A percentile compares a stretch with the other conserved stretches of the same genome.
phyloP scores from a whole-genome alignment of 2,329 filamentous ascomycete genomes.

The Diplodia sapinea region DNA sequence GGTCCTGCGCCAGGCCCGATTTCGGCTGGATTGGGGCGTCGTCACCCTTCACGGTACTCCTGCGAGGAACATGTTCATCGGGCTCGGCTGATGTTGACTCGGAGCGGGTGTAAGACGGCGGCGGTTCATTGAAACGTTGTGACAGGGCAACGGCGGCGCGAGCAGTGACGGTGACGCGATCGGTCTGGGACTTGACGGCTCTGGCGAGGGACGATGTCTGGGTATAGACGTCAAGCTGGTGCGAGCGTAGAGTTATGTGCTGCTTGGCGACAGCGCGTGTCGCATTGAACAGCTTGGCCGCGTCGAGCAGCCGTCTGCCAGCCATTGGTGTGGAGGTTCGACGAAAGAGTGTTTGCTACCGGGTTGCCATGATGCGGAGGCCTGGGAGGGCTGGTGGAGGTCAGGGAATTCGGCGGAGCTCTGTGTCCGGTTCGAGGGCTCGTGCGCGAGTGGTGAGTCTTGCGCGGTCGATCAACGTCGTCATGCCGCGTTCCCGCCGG shows the following conservation, averaged over 20 bases:
- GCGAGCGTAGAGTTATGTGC: conserved; percentile 64
- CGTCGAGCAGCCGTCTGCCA: conserved; percentile 58
- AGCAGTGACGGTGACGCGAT: conserved; percentile 65
- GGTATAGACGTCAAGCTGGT: conserved; percentile 67
- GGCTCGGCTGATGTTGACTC: conserved; percentile 37
- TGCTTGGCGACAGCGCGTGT: conserved; percentile 55
- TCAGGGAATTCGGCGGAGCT: conserved; percentile 7
- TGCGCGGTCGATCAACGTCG: conserved; percentile 27
- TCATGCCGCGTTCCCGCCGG: conserved; percentile 23
- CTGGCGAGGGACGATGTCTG: conserved; percentile 69
- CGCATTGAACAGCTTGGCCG: conserved; percentile 57
- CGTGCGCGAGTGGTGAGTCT: conserved; percentile 19
- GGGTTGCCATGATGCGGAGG: conserved; percentile 26
- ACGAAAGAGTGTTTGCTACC: conserved; percentile 34
- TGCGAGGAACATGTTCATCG: conserved; percentile 40
- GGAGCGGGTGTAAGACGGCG: conserved; percentile 43
- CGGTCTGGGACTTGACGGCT: conserved; percentile 65
- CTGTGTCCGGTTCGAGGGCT: conserved; percentile 10
- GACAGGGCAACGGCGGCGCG: conserved; percentile 66
- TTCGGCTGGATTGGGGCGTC: conserved; percentile 36
- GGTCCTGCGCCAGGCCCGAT: conserved; percentile 53
- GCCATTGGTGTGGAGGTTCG: conserved; percentile 50
- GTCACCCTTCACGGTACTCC: conserved; percentile 40
- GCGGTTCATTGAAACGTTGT: conserved; percentile 61
- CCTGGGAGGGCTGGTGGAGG: background rate